A percentile compares a stretch with the other conserved stretches of the same genome.
These are phyloP conservation scores for Jamesozyma gamospora DNA, from an alignment of 805 yeast genomes.

Conservation along the genomic window DNA sequence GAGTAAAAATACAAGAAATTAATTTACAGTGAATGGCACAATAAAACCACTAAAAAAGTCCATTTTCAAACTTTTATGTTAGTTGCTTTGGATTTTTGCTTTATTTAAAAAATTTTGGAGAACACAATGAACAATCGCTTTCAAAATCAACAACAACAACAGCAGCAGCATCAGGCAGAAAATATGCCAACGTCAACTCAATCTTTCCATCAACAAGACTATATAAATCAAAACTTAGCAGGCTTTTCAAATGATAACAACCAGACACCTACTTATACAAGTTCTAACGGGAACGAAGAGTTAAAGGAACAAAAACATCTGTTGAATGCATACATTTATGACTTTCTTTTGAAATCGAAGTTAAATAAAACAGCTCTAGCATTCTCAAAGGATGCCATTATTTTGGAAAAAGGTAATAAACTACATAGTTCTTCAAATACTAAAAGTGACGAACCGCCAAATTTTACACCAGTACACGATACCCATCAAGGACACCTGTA, in stretches of 20 bases:
- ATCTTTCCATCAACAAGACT: slow-evolving; percentile 1
- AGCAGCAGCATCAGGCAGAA: not conserved
- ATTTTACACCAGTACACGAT: slow-evolving; percentile 37
- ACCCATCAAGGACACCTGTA: slow-evolving; percentile 79
- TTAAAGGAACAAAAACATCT: slow-evolving; percentile 33
- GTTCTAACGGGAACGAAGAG: not conserved
- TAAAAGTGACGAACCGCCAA: slow-evolving; percentile 26
- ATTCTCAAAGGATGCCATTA: slow-evolving; percentile 69
- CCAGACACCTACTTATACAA: not conserved
- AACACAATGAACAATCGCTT: not conserved
- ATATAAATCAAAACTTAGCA: not conserved
- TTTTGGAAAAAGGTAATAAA: slow-evolving; percentile 23
- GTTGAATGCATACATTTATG: slow-evolving; percentile 77
- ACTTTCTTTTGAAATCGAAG: slow-evolving; percentile 67
- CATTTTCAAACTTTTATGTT: not conserved
- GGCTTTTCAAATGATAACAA: not conserved
- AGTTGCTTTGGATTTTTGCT: not conserved
- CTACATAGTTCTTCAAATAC: not conserved
- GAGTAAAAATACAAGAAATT: no score
- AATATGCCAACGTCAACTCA: slow-evolving; percentile 1
- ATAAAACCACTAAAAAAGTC: no score
- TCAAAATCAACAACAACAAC: not conserved
- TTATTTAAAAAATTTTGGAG: not conserved
- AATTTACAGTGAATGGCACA: no score
- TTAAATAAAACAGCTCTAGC: slow-evolving; percentile 61